These are phyloP conservation scores for Onygenales sp. DNA, from an alignment of 2,329 filamentous ascomycete genomes.

Conservation along the genomic window DNA sequence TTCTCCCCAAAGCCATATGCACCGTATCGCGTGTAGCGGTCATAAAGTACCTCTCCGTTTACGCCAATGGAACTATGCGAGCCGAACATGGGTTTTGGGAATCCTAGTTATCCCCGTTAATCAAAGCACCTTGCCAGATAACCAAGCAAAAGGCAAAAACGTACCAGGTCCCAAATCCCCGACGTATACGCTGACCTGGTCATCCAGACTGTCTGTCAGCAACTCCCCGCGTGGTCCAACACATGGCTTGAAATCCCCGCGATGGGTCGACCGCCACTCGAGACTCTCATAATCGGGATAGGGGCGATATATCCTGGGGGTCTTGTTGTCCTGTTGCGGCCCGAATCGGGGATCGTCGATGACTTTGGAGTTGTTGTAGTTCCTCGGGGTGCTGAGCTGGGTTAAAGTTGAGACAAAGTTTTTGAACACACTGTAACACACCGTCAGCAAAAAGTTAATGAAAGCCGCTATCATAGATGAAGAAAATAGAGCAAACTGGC, in stretches of 20 bases:
- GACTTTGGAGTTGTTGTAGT: background rate
- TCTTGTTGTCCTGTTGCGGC: background rate
- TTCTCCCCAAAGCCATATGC: constrained; percentile 36
- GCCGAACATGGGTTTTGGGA: constrained; percentile 54
- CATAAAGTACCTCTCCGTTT: constrained; percentile 56
- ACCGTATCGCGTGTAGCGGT: constrained; percentile 60
- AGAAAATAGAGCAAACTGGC: background rate
- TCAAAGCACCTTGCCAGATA: constrained; percentile 1
- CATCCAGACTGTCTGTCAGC: background rate
- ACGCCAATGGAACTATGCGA: constrained; percentile 52
- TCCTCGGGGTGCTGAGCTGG: background rate
- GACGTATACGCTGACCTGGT: background rate
- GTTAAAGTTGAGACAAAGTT: background rate
- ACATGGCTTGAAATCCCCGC: background rate
- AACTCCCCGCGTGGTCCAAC: background rate
- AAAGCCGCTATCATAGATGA: background rate
- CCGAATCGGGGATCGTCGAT: background rate
- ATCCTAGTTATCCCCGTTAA: constrained; percentile 27
- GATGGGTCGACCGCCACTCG: background rate
- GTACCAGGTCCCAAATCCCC: background rate
- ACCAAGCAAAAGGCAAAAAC: constrained; percentile 34
- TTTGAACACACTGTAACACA: background rate
- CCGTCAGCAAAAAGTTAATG: background rate
- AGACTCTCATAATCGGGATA: constrained; percentile 1
- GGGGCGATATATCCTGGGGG: background rate